Evolutionary conservation across 1,284 basidiomycete species (phyloP), one percentile per base, ranked within the genome.

Genomic region (Sporisorium reilianum): DNA sequence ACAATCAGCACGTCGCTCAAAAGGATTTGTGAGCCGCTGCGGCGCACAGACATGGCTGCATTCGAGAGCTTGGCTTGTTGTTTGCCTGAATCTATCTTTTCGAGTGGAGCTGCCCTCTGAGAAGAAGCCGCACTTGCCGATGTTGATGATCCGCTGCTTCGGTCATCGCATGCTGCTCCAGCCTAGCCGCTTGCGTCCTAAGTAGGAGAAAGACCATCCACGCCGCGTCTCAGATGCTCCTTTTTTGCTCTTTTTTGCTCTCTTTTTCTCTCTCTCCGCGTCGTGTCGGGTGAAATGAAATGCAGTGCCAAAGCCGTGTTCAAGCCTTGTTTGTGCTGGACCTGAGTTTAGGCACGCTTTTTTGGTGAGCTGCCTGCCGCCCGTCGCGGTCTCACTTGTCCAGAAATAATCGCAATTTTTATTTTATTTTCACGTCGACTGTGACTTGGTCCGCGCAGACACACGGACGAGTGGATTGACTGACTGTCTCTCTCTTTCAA

Each of bases 1-100:
- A n/a, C n/a, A n/a, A n/a, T n/a, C n/a, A n/a, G n/a, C n/a, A n/a
- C n/a, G n/a, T n/a, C n/a, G n/a, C n/a, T n/a, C n/a, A n/a, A n/a
- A n/a, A n/a, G n/a, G n/a, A n/a, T n/a, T 30, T 18, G 16, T 30
- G 46, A 48, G 46, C 46, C 46, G 46, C 46, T 20, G 46, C 30
- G 46, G 46, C 46, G 26, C 46, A 48, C 46, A 32, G 46, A 48
- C 46, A 22, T 48, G 28, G 10, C 26, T 48, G 46, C 46, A 20
- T 20, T 26, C 30, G 18, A 30, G 46, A 48, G 18, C n/a, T n/a
- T 8, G n/a, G 26, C n/a, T 11, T 48, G 9, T 48, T 48, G 25
- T 18, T 6, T 16, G n/a, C 12, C 6, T 6, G 18, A 41, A 41
- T 18, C 8, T 18, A 2, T 12, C 38, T n/a, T 41, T 20, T 41